A percentile compares a stretch with the other conserved stretches of the same genome.
Evolutionary conservation across 1,284 basidiomycete species (phyloP).

Genomic region (Fistulina hepatica): DNA sequence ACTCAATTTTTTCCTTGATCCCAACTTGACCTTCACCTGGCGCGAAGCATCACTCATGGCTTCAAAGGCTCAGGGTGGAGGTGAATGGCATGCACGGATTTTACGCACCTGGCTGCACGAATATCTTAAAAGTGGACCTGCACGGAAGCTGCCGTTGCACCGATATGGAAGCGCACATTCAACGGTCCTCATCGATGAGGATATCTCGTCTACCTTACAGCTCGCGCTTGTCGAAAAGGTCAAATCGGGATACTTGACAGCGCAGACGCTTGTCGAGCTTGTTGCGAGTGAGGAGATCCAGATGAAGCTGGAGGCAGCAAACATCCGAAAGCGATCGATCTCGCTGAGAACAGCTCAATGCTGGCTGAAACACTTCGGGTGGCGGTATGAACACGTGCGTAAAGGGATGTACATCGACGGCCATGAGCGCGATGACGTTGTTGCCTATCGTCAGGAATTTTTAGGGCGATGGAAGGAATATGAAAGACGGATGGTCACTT

Average conservation of each 20-base stretch:
- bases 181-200: constrained; percentile 19
- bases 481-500: constrained; percentile 13
- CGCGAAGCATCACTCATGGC: constrained; percentile 17
- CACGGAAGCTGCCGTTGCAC: constrained; percentile 17
- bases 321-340: constrained; percentile 8
- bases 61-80: constrained; percentile 10
- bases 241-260: constrained; percentile 18
- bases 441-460: constrained; percentile 13
- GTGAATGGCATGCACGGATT: constrained; percentile 12
- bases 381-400: constrained; percentile 21
- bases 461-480: constrained; percentile 9
- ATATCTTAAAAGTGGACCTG: constrained; percentile 12
- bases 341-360: constrained; percentile 16
- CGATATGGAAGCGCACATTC: constrained; percentile 12
- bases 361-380: constrained; percentile 22
- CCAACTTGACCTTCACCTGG: constrained; percentile 20
- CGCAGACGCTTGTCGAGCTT: constrained; percentile 21
- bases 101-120: constrained; percentile 16
- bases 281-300: constrained; percentile 17
- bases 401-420: constrained; percentile 25
- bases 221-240: constrained; percentile 11
- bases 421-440: constrained; percentile 25
- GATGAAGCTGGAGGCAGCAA: constrained; percentile 11
- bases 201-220: constrained; percentile 15
- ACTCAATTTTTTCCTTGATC: constrained; percentile 23